These are phyloP conservation scores for Mucor sp. DNA, from an alignment of 371 early-diverging fungal genomes.

Conservation along the genomic window DNA sequence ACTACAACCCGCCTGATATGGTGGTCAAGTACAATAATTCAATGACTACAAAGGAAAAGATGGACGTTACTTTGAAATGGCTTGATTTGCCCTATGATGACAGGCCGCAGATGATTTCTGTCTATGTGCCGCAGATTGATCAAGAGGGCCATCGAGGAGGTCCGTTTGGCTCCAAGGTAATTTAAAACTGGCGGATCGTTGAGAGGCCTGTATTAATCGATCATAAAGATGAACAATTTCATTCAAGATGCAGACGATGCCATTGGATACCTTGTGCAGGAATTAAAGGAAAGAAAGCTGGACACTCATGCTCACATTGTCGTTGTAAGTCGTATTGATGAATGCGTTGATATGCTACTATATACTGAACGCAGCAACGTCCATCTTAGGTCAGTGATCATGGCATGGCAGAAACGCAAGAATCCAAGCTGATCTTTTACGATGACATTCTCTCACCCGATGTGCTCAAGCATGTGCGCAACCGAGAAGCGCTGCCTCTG, in stretches of 20 bases:
- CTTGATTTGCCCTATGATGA: constrained; percentile 68
- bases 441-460: constrained; percentile 66
- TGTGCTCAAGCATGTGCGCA: constrained; percentile 27
- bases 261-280: constrained; percentile 61
- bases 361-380: not conserved
- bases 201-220: not conserved
- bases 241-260: constrained; percentile 68
- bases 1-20: constrained; percentile 65
- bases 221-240: constrained; percentile 59
- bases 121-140: constrained; percentile 88
- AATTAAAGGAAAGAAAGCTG: constrained; percentile 60
- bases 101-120: constrained; percentile 77
- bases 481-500: constrained; percentile 41
- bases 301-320: constrained; percentile 74
- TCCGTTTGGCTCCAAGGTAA: constrained; percentile 63
- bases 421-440: constrained; percentile 65
- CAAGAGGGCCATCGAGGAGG: constrained; percentile 80
- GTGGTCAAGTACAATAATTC: constrained; percentile 56
- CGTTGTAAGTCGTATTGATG: constrained; percentile 55
- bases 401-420: constrained; percentile 79
- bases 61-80: constrained; percentile 73
- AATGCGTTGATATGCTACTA: not conserved
- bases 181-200: no score
- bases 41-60: constrained; percentile 57
- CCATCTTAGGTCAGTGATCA: constrained; percentile 76